Base-by-base conservation (phyloP, 768 basidiomycete genomes). In the Lentinus brumalis region DNA sequence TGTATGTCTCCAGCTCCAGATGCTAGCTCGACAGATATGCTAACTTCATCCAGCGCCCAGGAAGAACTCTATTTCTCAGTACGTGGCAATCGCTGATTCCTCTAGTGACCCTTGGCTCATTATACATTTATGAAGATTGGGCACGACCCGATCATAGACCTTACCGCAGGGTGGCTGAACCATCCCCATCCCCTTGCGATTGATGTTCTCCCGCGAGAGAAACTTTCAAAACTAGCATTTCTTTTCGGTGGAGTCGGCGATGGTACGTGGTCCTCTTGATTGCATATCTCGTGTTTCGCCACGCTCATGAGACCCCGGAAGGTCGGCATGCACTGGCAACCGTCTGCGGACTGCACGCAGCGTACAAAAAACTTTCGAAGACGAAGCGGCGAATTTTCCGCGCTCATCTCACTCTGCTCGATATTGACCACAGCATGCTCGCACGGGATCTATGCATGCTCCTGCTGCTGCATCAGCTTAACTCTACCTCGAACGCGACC, bases 241-340 rank as follows among this genome's bases (percentile, higher is more conserved):
- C 46, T 66, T 4, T 61, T 64, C 41, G 67, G 61, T 39, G 67
- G 62, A 14, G 65, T 68, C 12, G 67, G 67, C 12, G 65, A 68
- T 31, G 67, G 67, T 68, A 52, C 21, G 21, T 26, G 3, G 57
- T 46, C 5, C 8, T 16, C 18, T 12, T 4, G 38, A 9, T 3
- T 12, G 14, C 31, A 30, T 11, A 10, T 9, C 12, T 18, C n/a
- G 16, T 39, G n/a, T 7, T 4, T 38, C 12, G 29, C 30, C 32
- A 1, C 21, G 21, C 21, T 26, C 21, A 26, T 11, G 41, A 42
- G 18, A 26, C 5, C 42, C 18, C 8, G 9, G 0, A 21, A 63
- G 57, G 26, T 5, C 52, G 54, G 4, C 67, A 68, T 32, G 62
- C 55, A 6, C 54, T 66, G 5, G 62, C 57, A 3, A 61, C 63